Base-by-base conservation (phyloP, 106 monocot species). In the Allium fistulosum region DNA sequence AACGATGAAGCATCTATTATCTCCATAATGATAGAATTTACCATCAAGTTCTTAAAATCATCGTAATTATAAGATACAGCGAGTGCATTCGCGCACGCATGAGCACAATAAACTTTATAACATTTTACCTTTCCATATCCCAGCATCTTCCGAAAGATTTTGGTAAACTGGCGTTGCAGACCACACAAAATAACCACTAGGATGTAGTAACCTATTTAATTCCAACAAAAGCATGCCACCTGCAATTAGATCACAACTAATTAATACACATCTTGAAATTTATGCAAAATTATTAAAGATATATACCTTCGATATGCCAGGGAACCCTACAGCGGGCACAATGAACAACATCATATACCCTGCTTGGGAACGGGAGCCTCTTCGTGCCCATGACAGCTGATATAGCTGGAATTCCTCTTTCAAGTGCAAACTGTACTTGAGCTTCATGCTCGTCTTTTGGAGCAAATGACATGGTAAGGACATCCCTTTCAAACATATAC, bases 361-460 rank as follows among this genome's bases (percentile, higher is more conserved):
- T 72, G 64, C 90, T 61, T 4, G 94, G 94, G 75, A 86, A 94
- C 3, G 94, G 94, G 47, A 94, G 87, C 58, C 94, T 90, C 70
- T 87, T 80, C 26, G 90, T 94, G 50, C 94, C 94, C 94, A 94
- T 94, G 51, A 94, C 94, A 48, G 94, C 94, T 26, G 82, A 90
- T 55, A 94, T 80, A 16, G 90, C 90, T 17, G 94, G 94, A 71
- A 94, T 94, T 63, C 94, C 94, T 80, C 94, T 94, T 76, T 94
- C 94, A 59, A 94, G 86, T 18, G 94, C 94, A 78, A 94, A 90
- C 67, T 94, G 94, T 45, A 94, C 90, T 74, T 94, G 94, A 46
- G 94, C 90, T 75, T 94, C 94, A 72, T 94, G 94, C 76, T 94
- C 94, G 78, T 94, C 94, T 73, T 94, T 94, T 14, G 94, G 94